These are phyloP conservation scores for Cinchona pubescens DNA, from an alignment of 257 asterid species.

Conservation along the genomic window DNA sequence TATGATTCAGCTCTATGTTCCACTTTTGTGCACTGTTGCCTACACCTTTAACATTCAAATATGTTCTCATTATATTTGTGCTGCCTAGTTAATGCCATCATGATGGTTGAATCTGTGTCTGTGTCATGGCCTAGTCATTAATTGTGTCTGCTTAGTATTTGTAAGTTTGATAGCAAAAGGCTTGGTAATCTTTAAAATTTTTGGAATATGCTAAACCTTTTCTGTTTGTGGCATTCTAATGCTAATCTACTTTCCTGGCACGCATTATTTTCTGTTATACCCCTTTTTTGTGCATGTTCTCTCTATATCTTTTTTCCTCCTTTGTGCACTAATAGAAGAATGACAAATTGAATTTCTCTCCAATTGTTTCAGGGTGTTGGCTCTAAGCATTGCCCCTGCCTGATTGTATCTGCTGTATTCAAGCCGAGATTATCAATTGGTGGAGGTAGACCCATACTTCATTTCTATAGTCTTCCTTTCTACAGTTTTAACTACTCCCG, in stretches of 20 bases:
- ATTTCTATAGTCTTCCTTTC: conserved; percentile 36
- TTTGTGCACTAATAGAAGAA: background rate
- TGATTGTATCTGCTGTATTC: conserved; percentile 51
- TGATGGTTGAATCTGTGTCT: background rate
- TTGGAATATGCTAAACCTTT: background rate
- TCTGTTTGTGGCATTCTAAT: background rate
- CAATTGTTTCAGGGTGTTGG: conserved; percentile 50
- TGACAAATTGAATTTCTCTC: conserved; percentile 16
- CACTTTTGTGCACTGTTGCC: background rate
- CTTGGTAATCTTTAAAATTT: too few relatives aligned
- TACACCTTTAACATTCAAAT: background rate
- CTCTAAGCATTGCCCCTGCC: conserved; percentile 60
- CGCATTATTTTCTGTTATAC: background rate
- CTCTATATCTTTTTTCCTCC: background rate
- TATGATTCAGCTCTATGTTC: background rate
- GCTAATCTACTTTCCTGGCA: background rate
- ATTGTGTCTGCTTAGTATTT: background rate
- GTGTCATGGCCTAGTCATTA: background rate
- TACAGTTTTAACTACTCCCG: background rate
- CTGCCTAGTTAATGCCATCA: background rate
- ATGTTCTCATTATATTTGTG: background rate
- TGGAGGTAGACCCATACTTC: conserved; percentile 76
- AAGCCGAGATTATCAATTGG: conserved; percentile 68
- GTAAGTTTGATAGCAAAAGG: background rate
- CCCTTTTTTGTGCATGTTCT: background rate